phyloP scores from a whole-genome alignment of 2,329 filamentous ascomycete genomes.

The Hypoxylon sp. region DNA sequence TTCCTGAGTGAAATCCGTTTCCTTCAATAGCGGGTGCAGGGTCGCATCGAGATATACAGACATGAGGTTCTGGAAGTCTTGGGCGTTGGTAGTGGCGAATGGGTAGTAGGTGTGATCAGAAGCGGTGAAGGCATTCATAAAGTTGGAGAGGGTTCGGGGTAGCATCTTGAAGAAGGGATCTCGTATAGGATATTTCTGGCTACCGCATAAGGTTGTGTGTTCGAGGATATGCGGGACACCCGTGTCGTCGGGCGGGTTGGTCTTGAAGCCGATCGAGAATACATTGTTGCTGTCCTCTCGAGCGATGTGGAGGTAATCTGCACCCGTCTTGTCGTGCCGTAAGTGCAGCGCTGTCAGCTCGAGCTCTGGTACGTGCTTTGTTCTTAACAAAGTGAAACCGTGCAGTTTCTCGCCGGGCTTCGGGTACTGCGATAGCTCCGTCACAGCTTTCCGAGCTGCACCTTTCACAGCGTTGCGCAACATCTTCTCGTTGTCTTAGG shows the following conservation, averaged over 20 bases:
- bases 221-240: conserved; percentile 97
- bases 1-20: conserved; percentile 94
- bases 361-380: conserved; percentile 94
- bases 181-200: conserved; percentile 96
- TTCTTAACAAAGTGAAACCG: conserved; percentile 90
- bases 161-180: conserved; percentile 99
- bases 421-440: conserved; percentile 81
- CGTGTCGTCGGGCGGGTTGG: conserved; percentile 95
- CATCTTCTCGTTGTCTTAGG: conserved; percentile 57
- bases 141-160: conserved; percentile 96
- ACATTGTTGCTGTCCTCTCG: conserved; percentile 99
- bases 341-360: conserved; percentile 92
- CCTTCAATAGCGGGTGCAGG: conserved; percentile 87
- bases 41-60: conserved; percentile 97
- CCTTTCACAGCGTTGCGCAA: conserved; percentile 65
- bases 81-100: conserved; percentile 94
- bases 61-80: conserved; percentile 96
- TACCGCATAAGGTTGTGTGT: conserved; percentile 96
- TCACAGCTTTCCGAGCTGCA: conserved; percentile 74
- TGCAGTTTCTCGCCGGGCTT: conserved; percentile 88
- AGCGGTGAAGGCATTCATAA: conserved; percentile 99
- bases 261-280: conserved; percentile 99
- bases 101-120: conserved; percentile 98
- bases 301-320: conserved; percentile 95
- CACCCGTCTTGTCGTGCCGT: conserved; percentile 94